These are phyloP conservation scores for Dothidotthia symphoricarpi DNA, from an alignment of 2,329 filamentous ascomycete species.

Conservation along the genomic window DNA sequence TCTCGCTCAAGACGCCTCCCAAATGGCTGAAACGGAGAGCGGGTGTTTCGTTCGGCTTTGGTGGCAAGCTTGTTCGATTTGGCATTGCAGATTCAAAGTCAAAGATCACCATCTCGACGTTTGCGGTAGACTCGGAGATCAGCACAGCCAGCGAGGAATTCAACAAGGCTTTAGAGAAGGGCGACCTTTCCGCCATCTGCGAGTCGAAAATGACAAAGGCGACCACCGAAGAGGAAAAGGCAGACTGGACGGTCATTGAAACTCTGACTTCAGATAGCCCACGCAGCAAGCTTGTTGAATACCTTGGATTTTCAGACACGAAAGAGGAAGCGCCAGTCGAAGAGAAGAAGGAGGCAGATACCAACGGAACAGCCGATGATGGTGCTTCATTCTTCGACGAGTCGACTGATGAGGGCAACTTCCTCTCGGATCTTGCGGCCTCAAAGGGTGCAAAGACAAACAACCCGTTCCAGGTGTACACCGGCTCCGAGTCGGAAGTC, in stretches of 20 bases:
- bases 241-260: conserved; percentile 93
- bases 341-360: conserved; percentile 40
- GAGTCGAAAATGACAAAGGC: conserved; percentile 73
- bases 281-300: conserved; percentile 81
- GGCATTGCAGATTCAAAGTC: conserved; percentile 68
- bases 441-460: conserved; percentile 92
- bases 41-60: conserved; percentile 90
- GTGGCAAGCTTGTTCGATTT: conserved; percentile 84
- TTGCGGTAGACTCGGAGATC: conserved; percentile 81
- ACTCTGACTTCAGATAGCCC: conserved; percentile 82
- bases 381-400: conserved; percentile 78
- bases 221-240: conserved; percentile 85
- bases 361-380: conserved; percentile 46
- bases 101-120: conserved; percentile 80
- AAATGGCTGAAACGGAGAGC: conserved; percentile 86
- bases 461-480: conserved; percentile 88
- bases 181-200: conserved; percentile 76
- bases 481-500: conserved; percentile 75
- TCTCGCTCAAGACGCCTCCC: conserved; percentile 80
- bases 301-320: conserved; percentile 77
- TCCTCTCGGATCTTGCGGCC: conserved; percentile 78
- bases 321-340: conserved; percentile 41
- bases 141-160: conserved; percentile 84
- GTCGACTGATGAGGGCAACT: conserved; percentile 69
- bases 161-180: conserved; percentile 74